These are phyloP conservation scores for Silene vulgaris DNA, from an alignment of 179 eudicot species.

Conservation along the genomic window DNA sequence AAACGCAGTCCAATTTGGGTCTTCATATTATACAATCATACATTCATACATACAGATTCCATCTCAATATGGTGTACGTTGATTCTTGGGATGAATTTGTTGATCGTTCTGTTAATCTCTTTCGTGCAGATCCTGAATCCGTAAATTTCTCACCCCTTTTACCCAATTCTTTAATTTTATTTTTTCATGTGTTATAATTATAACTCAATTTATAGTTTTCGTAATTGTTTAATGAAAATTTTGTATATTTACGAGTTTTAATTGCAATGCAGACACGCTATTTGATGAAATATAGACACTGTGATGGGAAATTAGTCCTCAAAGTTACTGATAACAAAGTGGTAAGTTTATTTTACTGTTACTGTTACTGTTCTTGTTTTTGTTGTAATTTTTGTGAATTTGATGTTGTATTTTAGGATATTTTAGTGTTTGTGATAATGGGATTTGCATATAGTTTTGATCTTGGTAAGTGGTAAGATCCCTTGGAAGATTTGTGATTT, in stretches of 20 bases:
- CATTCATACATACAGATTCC: too few relatives aligned
- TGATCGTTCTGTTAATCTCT: conserved; percentile 60
- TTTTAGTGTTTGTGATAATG: not conserved
- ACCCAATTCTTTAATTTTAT: not conserved
- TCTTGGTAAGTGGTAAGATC: conserved; percentile 4
- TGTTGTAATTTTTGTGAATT: not conserved
- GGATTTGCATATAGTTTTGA: not conserved
- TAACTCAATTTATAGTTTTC: not conserved
- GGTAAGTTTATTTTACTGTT: conserved; percentile 33
- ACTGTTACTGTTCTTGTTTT: not conserved
- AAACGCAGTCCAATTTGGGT: too few relatives aligned
- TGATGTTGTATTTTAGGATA: not conserved
- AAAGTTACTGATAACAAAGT: conserved; percentile 76
- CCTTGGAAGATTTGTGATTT: conserved; percentile 4
- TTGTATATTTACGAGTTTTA: not conserved
- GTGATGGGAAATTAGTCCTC: conserved; percentile 79
- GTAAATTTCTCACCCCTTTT: conserved; percentile 23
- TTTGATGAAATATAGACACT: conserved; percentile 66
- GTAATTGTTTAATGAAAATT: not conserved
- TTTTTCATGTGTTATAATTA: not conserved
- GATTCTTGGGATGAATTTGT: conserved; percentile 74
- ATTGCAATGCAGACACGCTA: conserved; percentile 52
- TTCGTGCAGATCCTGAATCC: conserved; percentile 60
- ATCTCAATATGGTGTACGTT: conserved; percentile 53
- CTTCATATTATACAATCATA: too few relatives aligned